Percentiles rank a stretch among this genome's conserved stretches.
These are phyloP conservation scores for Ajuga reptans DNA, from an alignment of 305 asterid species.

Conservation along the genomic window DNA sequence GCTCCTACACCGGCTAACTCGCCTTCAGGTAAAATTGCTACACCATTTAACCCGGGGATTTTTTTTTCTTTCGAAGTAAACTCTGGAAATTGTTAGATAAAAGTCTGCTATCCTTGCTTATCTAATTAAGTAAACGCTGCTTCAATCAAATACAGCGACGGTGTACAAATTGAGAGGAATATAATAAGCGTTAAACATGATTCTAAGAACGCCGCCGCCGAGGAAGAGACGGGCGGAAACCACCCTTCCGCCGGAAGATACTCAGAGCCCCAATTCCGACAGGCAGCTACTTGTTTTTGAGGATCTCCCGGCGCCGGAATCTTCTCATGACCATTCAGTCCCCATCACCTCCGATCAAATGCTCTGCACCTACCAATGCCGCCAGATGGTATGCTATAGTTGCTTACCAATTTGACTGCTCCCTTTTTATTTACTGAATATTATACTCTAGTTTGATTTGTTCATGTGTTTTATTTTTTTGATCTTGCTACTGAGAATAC, in stretches of 20 bases:
- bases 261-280: conserved; percentile 42
- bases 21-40: too few relatives aligned
- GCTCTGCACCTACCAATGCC: conserved; percentile 95
- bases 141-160: background rate
- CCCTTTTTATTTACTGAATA: background rate
- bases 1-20: too few relatives aligned
- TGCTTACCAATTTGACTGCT: conserved; percentile 2
- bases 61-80: too few relatives aligned
- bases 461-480: background rate
- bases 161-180: conserved; percentile 5
- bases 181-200: conserved; percentile 32
- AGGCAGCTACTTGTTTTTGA: conserved; percentile 56
- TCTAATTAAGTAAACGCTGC: too few relatives aligned
- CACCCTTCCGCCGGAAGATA: conserved; percentile 40
- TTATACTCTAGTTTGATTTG: background rate
- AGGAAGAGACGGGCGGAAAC: conserved; percentile 72
- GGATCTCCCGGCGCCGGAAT: conserved; percentile 57
- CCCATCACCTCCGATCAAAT: conserved; percentile 59
- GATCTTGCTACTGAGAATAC: background rate
- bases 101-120: conserved; percentile 28
- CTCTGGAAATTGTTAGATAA: background rate
- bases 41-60: too few relatives aligned
- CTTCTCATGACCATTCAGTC: conserved; percentile 41
- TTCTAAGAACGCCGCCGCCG: conserved; percentile 71
- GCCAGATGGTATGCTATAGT: conserved; percentile 66